A percentile compares a stretch with the other conserved stretches of the same genome.
Conservation (phyloP, 2,329 filamentous ascomycete genomes). For the Talaromyces sp. region DNA sequence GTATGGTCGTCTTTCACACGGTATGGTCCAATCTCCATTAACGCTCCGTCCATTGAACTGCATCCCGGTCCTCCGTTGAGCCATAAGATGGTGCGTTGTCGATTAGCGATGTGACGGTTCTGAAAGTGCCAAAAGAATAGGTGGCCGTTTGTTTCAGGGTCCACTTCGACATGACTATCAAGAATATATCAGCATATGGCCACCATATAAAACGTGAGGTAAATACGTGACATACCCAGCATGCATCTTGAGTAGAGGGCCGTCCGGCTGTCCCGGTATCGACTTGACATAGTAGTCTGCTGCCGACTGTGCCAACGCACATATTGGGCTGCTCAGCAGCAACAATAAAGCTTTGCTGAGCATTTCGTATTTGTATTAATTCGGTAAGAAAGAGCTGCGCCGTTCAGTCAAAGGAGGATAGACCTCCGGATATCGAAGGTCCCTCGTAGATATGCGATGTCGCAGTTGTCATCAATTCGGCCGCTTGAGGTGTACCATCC, state of each 20-base stretch:
- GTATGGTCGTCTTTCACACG: constrained; percentile 70
- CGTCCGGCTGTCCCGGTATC: constrained; percentile 78
- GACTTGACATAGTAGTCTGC: constrained; percentile 87
- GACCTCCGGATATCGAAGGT: background rate
- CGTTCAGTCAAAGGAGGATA: background rate
- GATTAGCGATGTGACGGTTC: constrained; percentile 90
- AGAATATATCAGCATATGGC: background rate
- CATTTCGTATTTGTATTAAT: background rate
- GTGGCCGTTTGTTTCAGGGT: constrained; percentile 80
- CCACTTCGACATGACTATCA: constrained; percentile 82
- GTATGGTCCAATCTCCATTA: constrained; percentile 97
- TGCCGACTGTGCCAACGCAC: constrained; percentile 52
- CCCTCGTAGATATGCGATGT: background rate
- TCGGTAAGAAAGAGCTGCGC: background rate
- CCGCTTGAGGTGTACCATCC: background rate
- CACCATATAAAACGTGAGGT: background rate
- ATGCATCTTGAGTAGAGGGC: constrained; percentile 89
- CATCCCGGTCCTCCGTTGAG: constrained; percentile 95
- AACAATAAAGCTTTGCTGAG: constrained; percentile 19
- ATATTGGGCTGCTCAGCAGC: constrained; percentile 24
- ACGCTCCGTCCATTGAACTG: constrained; percentile 90
- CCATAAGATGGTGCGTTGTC: constrained; percentile 90
- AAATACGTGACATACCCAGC: constrained; percentile 65
- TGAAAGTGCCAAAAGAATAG: constrained; percentile 99
- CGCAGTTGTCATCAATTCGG: background rate